A percentile compares a stretch with the other conserved stretches of the same genome.
These are phyloP conservation scores for Trichoderma koningiopsis DNA, from an alignment of 2,329 filamentous ascomycete species.

Conservation along the genomic window DNA sequence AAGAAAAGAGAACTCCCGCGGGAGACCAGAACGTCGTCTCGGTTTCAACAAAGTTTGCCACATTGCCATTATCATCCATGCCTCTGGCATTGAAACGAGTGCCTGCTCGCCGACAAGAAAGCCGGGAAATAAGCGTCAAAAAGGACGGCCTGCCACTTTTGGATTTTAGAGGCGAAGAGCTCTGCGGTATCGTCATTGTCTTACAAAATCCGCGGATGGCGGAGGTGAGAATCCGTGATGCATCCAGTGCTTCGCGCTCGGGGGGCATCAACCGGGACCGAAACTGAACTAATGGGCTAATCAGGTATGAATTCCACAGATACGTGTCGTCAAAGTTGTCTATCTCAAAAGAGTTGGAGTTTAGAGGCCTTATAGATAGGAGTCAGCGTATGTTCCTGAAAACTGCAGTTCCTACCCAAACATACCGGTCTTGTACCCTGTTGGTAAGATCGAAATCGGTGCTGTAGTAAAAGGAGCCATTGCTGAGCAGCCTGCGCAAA, in stretches of 20 bases:
- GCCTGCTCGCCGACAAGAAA: constrained; percentile 88
- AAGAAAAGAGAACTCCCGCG: constrained; percentile 80
- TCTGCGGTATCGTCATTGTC: constrained; percentile 81
- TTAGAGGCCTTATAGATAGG: constrained; percentile 61
- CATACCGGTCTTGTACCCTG: constrained; percentile 80
- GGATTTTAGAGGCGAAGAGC: constrained; percentile 68
- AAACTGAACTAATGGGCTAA: constrained; percentile 87
- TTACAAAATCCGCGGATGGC: constrained; percentile 91
- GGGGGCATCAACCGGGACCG: constrained; percentile 74
- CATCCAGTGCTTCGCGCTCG: constrained; percentile 79
- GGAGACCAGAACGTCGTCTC: constrained; percentile 91
- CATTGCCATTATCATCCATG: constrained; percentile 95
- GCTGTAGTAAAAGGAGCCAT: constrained; percentile 97
- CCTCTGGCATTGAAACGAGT: constrained; percentile 97
- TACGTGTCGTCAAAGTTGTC: constrained; percentile 92
- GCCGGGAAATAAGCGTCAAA: constrained; percentile 84
- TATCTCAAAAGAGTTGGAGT: constrained; percentile 80
- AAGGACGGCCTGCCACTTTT: constrained; percentile 76
- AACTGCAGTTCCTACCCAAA: not conserved
- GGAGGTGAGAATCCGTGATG: constrained; percentile 84
- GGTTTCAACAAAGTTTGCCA: constrained; percentile 98
- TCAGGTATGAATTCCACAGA: constrained; percentile 99
- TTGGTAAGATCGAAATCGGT: constrained; percentile 98
- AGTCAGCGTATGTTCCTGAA: constrained; percentile 24
- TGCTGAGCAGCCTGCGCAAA: constrained; percentile 86